phyloP scores from a whole-genome alignment of 176 grass and related monocot genomes.

The Dactylis glomerata region DNA sequence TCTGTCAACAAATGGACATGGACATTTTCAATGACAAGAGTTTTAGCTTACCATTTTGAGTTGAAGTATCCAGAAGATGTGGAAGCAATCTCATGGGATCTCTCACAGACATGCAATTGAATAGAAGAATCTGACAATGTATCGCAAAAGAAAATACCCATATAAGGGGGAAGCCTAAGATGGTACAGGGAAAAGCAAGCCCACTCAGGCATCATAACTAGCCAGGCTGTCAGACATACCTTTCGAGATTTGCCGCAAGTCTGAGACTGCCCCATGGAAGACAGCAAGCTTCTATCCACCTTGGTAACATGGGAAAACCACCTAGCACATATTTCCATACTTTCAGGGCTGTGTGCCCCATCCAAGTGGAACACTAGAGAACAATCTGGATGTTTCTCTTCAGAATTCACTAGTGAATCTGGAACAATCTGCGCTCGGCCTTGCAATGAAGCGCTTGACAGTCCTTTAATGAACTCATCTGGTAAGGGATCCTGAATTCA shows the following conservation, averaged over 20 bases:
- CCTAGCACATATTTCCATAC: constrained; percentile 83
- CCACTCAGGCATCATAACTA: constrained; percentile 5
- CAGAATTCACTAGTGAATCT: too few relatives aligned
- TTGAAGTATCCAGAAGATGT: constrained; percentile 61
- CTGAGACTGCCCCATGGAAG: constrained; percentile 29
- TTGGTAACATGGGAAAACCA: constrained; percentile 76
- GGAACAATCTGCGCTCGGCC: constrained; percentile 80
- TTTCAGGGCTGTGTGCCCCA: constrained; percentile 97
- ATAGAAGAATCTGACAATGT: constrained; percentile 76
- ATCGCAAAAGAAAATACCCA: neutral
- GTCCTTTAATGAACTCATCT: constrained; percentile 69
- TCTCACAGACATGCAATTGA: constrained; percentile 99
- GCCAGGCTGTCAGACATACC: constrained; percentile 38
- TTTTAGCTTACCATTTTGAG: constrained; percentile 56
- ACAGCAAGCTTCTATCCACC: constrained; percentile 24
- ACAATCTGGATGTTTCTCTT: constrained; percentile 22
- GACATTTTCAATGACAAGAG: neutral
- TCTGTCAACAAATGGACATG: neutral
- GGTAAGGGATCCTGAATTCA: constrained; percentile 59
- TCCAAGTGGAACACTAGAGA: constrained; percentile 83
- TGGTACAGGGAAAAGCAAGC: constrained; percentile 21
- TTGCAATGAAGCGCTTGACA: constrained; percentile 65
- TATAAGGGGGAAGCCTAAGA: constrained; percentile 5
- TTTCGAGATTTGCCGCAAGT: constrained; percentile 35
- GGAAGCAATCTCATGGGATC: constrained; percentile 86